Conservation (phyloP, 495 filamentous ascomycete species). For the Acidomyces sp. region DNA sequence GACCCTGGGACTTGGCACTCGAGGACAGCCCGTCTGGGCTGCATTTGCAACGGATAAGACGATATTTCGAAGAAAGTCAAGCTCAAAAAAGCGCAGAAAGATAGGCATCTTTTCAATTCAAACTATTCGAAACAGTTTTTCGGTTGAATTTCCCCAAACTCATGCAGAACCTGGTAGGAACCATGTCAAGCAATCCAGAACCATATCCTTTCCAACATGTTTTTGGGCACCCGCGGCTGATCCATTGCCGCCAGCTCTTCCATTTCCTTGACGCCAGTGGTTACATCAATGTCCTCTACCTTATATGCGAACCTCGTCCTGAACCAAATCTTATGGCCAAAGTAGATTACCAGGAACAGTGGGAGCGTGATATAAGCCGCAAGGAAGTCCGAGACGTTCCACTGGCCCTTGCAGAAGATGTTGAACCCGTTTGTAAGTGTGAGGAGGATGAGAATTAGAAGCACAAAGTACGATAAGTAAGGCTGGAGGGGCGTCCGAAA, state of each 20-base stretch:
- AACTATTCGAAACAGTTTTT: no score
- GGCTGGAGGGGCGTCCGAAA: constrained; percentile 19
- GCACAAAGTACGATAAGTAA: constrained; percentile 15
- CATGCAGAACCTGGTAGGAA: no score
- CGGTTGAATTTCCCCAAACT: no score
- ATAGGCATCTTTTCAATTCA: no score
- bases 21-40: no score
- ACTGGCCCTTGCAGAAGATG: constrained; percentile 28
- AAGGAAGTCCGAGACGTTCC: constrained; percentile 21
- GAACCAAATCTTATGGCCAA: constrained; percentile 24
- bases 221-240: constrained; percentile 20
- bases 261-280: constrained; percentile 23
- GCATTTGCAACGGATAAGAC: no score
- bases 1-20: no score
- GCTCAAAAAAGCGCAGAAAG: no score
- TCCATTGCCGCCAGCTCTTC: constrained; percentile 23
- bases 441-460: constrained; percentile 16
- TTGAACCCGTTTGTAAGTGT: constrained; percentile 28
- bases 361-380: constrained; percentile 26
- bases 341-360: constrained; percentile 24
- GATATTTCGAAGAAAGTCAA: no score
- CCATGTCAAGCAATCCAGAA: constrained; percentile 25
- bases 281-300: constrained; percentile 20
- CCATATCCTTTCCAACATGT: constrained; percentile 22
- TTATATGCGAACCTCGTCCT: not conserved